These are phyloP conservation scores for Serendipita sp. DNA, from an alignment of 768 basidiomycete genomes.

Conservation along the genomic window DNA sequence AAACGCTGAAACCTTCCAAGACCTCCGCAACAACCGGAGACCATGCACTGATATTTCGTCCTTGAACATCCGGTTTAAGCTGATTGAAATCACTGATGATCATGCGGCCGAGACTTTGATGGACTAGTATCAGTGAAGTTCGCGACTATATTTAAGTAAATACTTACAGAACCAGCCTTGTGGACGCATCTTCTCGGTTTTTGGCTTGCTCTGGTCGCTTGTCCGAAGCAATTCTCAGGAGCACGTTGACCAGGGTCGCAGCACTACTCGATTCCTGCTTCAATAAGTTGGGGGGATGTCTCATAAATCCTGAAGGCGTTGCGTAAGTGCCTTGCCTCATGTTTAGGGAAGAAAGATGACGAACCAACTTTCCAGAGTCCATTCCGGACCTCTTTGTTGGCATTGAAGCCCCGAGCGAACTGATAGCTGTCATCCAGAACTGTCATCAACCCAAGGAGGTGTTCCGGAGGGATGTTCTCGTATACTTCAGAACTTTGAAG, in stretches of 20 bases:
- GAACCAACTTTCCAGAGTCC: constrained; percentile 98
- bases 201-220: constrained; percentile 58
- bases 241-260: constrained; percentile 79
- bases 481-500: constrained; percentile 88
- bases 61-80: constrained; percentile 76
- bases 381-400: constrained; percentile 91
- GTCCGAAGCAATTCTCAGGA: constrained; percentile 90
- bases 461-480: constrained; percentile 82
- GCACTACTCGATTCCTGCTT: constrained; percentile 98
- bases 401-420: constrained; percentile 94
- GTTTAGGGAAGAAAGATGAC: constrained; percentile 24
- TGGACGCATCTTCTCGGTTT: constrained; percentile 43
- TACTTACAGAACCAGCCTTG: constrained; percentile 54
- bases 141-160: constrained; percentile 42
- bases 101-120: constrained; percentile 60
- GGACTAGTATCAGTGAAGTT: constrained; percentile 8
- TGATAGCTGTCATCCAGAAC: constrained; percentile 95
- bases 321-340: background rate
- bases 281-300: constrained; percentile 90
- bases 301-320: constrained; percentile 76
- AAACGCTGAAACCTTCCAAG: constrained; percentile 71
- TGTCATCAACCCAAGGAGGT: constrained; percentile 84
- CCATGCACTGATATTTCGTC: constrained; percentile 93
- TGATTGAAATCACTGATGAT: constrained; percentile 86
- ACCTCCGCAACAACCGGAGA: constrained; percentile 98